Evolutionary conservation across 805 yeast species (phyloP).

Genomic region (Wickerhamomyces bovis): DNA sequence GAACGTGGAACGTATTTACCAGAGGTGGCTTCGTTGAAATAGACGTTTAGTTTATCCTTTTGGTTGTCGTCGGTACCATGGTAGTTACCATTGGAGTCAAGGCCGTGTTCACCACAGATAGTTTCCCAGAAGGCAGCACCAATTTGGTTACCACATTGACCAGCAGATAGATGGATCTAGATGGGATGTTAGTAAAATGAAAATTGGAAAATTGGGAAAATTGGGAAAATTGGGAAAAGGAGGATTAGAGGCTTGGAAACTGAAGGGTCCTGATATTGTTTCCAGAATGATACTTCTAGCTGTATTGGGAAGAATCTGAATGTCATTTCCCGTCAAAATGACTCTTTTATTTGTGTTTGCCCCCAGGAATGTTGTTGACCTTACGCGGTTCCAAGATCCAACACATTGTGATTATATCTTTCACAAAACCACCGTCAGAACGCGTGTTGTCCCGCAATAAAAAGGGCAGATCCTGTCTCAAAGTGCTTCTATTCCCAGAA

Average conservation of each 20-base stretch:
- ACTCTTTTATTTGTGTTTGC: neutral
- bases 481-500: neutral
- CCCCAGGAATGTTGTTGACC: slow-evolving; percentile 6
- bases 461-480: neutral
- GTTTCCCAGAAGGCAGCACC: slow-evolving; percentile 96
- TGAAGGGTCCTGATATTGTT: too few species aligned
- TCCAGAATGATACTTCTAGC: neutral
- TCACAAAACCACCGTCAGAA: neutral
- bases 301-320: neutral
- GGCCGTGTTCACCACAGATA: slow-evolving; percentile 82
- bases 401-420: neutral
- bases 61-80: slow-evolving; percentile 53
- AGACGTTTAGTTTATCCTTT: slow-evolving; percentile 91
- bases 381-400: slow-evolving; percentile 2
- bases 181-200: neutral
- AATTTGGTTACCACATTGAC: slow-evolving; percentile 98
- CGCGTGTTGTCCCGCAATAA: neutral
- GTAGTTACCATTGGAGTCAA: slow-evolving; percentile 69
- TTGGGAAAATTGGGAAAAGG: neutral
- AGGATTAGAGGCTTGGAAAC: too few species aligned
- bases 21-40: slow-evolving; percentile 89
- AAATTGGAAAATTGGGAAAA: neutral
- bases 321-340: neutral
- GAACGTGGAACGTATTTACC: slow-evolving; percentile 99
- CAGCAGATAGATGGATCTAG: slow-evolving; percentile 90